Evolutionary conservation across 2,329 filamentous ascomycete genomes (phyloP).

Genomic region (Cercospora sp.): DNA sequence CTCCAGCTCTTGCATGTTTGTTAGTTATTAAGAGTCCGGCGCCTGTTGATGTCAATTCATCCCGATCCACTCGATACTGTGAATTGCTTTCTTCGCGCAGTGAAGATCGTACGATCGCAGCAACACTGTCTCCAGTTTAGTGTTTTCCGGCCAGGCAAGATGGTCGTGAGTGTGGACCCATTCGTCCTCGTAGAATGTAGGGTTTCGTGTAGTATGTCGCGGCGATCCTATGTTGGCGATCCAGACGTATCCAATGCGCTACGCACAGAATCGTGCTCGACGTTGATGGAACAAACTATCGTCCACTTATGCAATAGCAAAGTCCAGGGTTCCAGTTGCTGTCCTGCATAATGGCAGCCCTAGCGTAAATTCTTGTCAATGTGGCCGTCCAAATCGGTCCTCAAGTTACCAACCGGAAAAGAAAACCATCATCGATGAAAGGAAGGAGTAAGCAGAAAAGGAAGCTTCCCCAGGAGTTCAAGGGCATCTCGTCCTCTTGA

Average conservation of each 20-base stretch:
- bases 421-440: background rate
- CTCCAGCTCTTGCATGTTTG: background rate
- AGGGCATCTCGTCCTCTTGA: background rate
- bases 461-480: background rate
- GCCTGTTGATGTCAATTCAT: background rate
- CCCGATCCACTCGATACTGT: background rate
- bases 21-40: background rate
- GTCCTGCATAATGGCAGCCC: background rate
- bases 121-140: background rate
- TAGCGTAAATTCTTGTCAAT: background rate
- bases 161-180: background rate
- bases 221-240: background rate
- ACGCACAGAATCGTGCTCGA: background rate
- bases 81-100: background rate
- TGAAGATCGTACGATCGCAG: background rate
- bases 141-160: background rate
- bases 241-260: background rate
- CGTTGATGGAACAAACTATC: background rate
- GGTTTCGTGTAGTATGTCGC: background rate
- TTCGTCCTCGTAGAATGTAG: background rate
- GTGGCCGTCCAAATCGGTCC: background rate
- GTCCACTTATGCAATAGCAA: background rate
- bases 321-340: background rate
- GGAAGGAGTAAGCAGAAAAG: background rate
- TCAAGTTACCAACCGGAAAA: background rate